Percentiles rank a stretch among this genome's conserved stretches.
Evolutionary conservation across 495 filamentous ascomycete species (phyloP).

Genomic region (Aspergillus avenaceus): DNA sequence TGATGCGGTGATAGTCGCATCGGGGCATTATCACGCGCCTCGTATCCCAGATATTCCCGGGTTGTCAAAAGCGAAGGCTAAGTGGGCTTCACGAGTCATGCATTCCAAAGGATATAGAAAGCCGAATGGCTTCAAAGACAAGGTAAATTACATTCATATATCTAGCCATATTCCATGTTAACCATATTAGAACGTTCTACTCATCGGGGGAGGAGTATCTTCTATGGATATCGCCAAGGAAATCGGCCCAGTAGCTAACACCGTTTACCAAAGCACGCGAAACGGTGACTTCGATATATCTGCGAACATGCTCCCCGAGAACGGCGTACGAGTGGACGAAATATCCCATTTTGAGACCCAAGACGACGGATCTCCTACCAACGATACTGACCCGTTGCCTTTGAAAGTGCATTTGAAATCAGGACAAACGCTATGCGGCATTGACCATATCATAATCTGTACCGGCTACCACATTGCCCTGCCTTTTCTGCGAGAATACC

Average conservation of each 20-base stretch:
- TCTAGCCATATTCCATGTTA: neutral
- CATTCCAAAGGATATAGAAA: constrained; percentile 61
- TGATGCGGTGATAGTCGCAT: constrained; percentile 54
- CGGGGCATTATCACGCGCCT: constrained; percentile 56
- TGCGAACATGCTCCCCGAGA: constrained; percentile 42
- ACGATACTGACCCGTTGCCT: constrained; percentile 33
- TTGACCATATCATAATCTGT: constrained; percentile 56
- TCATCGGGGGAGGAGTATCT: constrained; percentile 60
- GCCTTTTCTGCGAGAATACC: constrained; percentile 51
- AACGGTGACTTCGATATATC: constrained; percentile 55
- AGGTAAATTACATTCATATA: constrained; percentile 20
- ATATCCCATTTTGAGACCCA: constrained; percentile 29
- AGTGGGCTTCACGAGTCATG: constrained; percentile 45
- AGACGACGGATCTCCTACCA: constrained; percentile 13
- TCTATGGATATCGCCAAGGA: constrained; percentile 58
- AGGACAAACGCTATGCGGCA: constrained; percentile 38
- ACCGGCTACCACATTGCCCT: constrained; percentile 62
- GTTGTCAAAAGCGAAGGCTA: constrained; percentile 47
- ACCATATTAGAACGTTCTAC: constrained; percentile 45
- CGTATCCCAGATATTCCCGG: constrained; percentile 53
- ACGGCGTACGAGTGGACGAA: constrained; percentile 47
- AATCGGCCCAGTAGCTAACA: constrained; percentile 42
- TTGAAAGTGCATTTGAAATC: constrained; percentile 35
- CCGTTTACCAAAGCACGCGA: constrained; percentile 56
- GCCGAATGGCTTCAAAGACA: constrained; percentile 39